Evolutionary conservation across 2,329 filamentous ascomycete species (phyloP).

Genomic region (Trichophaea hybrida): DNA sequence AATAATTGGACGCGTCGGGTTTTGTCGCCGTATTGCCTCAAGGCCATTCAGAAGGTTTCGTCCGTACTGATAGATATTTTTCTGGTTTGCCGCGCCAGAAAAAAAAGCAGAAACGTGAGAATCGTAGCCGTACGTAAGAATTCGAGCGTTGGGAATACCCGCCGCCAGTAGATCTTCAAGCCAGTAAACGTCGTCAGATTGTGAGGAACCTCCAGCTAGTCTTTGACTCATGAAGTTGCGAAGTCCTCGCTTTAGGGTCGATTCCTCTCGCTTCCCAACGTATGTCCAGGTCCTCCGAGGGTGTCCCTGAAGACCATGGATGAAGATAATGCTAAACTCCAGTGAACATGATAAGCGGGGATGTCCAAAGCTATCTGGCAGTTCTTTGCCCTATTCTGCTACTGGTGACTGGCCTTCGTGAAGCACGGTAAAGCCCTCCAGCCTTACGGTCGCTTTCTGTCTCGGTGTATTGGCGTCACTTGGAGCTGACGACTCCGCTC

Average conservation of each 20-base stretch:
- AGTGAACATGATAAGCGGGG: background rate
- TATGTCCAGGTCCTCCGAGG: constrained; percentile 12
- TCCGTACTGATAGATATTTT: background rate
- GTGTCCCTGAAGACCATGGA: constrained; percentile 18
- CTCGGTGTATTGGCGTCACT: too few species aligned
- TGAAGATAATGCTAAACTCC: constrained; percentile 12
- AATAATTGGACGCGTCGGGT: constrained; percentile 17
- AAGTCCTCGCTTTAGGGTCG: background rate
- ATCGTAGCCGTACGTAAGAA: constrained; percentile 18
- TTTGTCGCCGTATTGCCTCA: background rate
- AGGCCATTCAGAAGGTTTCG: background rate
- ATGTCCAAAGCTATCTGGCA: background rate
- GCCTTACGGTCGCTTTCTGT: background rate
- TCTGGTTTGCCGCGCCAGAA: constrained; percentile 4
- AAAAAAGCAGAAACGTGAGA: constrained; percentile 9
- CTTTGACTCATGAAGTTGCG: background rate
- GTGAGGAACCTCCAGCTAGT: background rate
- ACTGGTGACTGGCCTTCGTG: background rate
- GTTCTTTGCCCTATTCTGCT: background rate
- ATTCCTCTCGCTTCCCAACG: background rate
- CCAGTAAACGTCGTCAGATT: constrained; percentile 8
- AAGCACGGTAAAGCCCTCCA: background rate
- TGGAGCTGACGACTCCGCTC: too few species aligned
- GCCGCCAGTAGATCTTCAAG: constrained; percentile 11
- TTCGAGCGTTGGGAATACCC: constrained; percentile 6